Base-by-base conservation (phyloP, 148 eudicot genomes). In the Rhododendron griersonianum region DNA sequence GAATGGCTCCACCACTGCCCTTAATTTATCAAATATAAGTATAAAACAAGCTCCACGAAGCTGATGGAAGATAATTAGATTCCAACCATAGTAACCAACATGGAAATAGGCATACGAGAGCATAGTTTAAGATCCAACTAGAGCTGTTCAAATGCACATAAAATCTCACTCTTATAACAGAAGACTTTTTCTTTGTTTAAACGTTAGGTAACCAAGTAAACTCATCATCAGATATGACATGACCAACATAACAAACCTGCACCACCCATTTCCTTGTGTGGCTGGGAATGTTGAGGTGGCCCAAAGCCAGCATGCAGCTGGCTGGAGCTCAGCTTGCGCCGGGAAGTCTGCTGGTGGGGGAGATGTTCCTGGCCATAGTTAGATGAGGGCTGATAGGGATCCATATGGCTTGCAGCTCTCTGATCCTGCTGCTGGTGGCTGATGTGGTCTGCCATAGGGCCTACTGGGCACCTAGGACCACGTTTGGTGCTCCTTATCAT, bases 371-470 rank as follows among this genome's bases (percentile, higher is more conserved):
- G 83, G 37, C 44, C 28, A 30, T 61, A 41, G 39, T 44, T 65
- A 23, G 45, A 50, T 30, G 75, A 11, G 11, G 78, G 88, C 63
- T 51, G 88, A 79, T 50, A 41, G 59, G 86, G 71, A 33, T 45
- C 88, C 61, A 23, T 75, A 21, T 67, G 84, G 44, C 51, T 80
- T 16, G 85, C 45, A 35, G 71, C 47, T 39, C 39, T 84, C 81
- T 80, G 28, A 74, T 89, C 85, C 50, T 80, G 88, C 59, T 35
- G 74, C 50, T 84, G 88, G 44, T 10, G 65, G 81, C 44, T 78
- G 48, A 79, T 30, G 18, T 83, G 35, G 80, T 84, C 85, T 35
- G 77, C 50, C 85, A 86, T 30, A 28, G 85, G 88, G 50, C 85
- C 47, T 15, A 25, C 37, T 5, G 82, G 84, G 79, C 57, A 76